Evolutionary conservation across 371 early-diverging fungal species (phyloP), one percentile per base, ranked within the genome.

Genomic region (Apophysomyces variabilis): DNA sequence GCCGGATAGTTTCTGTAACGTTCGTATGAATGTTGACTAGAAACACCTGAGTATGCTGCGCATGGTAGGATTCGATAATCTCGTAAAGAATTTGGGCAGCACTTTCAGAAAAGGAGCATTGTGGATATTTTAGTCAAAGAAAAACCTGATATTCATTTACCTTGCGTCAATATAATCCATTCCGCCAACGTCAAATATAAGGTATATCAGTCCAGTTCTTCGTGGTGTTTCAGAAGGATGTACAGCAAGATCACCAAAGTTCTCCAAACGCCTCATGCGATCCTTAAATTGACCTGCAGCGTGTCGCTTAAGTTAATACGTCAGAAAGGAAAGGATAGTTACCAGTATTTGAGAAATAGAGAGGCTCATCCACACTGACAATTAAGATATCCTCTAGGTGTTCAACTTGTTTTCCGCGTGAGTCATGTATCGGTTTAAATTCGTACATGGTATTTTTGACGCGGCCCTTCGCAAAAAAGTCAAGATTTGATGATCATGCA

Each of bases 301-400:
- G 65, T 88, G 85, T 4, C 88, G 86, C 8, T 41, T 13, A 3
- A 41, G 8, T 41, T 26, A 26, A 26, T 3, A 26, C 3, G 32
- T 3, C 32, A 26, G 32, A 26, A 26, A 26, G 32, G 32, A 26
- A 43, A 43, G 0, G 9, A 14, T 47, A n/a, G 14, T n/a, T n/a
- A 47, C 47, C 47, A 36, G 92, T 87, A 70, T 97, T 97, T 57
- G 95, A 95, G 85, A 97, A 97, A 70, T 90, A 93, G 38, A 97
- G 76, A 1, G 90, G 89, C 57, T 97, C 97, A 61, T 95, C 93
- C 9, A 96, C 84, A 44, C 90, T 84, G 54, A 96, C 89, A 58
- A 97, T 85, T 38, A 96, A 72, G 16, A 87, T 85, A 7, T 93
- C 95, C 64, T 92, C 89, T 21, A 95, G 79, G 18, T 89, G 89